Base-by-base conservation (phyloP, 306 rosid genomes). In the Cucurbita pepo region DNA sequence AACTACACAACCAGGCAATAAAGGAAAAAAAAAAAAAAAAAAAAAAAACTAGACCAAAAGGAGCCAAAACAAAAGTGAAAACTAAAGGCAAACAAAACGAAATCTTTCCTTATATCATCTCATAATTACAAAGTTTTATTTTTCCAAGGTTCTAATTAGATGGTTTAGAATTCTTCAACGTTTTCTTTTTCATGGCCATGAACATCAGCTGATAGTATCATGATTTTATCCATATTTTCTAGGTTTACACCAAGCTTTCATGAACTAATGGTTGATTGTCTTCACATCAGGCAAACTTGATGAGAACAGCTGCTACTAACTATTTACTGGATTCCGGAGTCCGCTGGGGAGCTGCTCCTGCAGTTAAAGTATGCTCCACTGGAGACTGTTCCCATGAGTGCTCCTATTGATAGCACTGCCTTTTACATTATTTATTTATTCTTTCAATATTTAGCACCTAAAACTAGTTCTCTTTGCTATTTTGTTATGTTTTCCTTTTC, bases 341-440 rank as follows among this genome's bases (percentile, higher is more conserved):
- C 81, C 92, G 85, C 51, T 95, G 99, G 99, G 97, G 99, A 78
- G 89, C 96, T 67, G 97, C 97, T 48, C 95, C 99, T 72, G 90
- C 95, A 75, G 88, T 91, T 66, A 95, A 95, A 82, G 99, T 34
- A 69, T 34, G 37, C 37, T 65, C 55, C 38, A 12, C 38, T 10
- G 40, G n/a, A 43, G 50, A 18, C 11, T 16, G 13, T 48, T 30
- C 47, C 19, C 22, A 50, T 16, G 45, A 48, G 30, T 30, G 56
- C 22, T 48, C 54, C 57, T 45, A 25, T 7, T 48, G 43, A 66
- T 34, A 25, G 34, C 19, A 67, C 55, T 1, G 12, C 44, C 73
- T 18, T 16, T 45, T 69, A 19, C 22, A 22, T 25, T 48, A 10
- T 10, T 22, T 18, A 12, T 48, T 69, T 25, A 48, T 66, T 25